A percentile compares a stretch with the other conserved stretches of the same genome.
Conservation (phyloP, 345 rosid genomes). For the Anastatica hierochuntica region DNA sequence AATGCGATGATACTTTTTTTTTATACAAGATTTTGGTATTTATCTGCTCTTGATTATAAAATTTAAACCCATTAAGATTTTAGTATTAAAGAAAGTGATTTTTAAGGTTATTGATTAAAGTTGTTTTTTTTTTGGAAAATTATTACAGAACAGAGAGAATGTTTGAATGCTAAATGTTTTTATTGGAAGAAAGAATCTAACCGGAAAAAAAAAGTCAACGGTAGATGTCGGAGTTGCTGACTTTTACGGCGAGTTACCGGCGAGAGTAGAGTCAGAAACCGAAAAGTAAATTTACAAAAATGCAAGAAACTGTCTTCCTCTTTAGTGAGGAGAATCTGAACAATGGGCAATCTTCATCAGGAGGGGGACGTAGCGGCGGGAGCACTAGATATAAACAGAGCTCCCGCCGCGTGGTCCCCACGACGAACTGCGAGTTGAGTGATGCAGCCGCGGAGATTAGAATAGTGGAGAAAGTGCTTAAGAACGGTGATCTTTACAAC, state of each 20-base stretch:
- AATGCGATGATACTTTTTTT: no score
- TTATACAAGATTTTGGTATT: no score
- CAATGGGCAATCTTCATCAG: slow-evolving; percentile 20
- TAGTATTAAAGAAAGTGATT: no score
- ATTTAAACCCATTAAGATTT: no score
- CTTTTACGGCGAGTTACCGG: background rate
- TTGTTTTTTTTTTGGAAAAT: no score
- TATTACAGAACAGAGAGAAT: no score
- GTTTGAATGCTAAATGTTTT: no score
- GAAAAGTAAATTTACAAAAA: background rate
- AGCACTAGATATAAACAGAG: slow-evolving; percentile 24
- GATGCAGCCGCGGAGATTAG: slow-evolving; percentile 13
- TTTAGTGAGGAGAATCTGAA: slow-evolving; percentile 25
- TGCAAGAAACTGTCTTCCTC: slow-evolving; percentile 28
- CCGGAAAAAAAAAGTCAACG: slow-evolving; percentile 9
- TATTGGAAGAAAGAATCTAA: slow-evolving; percentile 97
- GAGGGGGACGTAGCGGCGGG: no score
- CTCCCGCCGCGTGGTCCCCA: slow-evolving; percentile 26
- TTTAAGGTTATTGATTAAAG: no score
- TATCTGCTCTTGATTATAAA: no score
- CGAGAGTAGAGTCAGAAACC: background rate
- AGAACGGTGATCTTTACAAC: slow-evolving; percentile 59
- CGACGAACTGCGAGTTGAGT: slow-evolving; percentile 4
- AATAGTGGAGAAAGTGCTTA: slow-evolving; percentile 34
- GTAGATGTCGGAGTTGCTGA: slow-evolving; percentile 5